Evolutionary conservation across 371 early-diverging fungal species (phyloP).

Genomic region (Rhizomucor miehei): DNA sequence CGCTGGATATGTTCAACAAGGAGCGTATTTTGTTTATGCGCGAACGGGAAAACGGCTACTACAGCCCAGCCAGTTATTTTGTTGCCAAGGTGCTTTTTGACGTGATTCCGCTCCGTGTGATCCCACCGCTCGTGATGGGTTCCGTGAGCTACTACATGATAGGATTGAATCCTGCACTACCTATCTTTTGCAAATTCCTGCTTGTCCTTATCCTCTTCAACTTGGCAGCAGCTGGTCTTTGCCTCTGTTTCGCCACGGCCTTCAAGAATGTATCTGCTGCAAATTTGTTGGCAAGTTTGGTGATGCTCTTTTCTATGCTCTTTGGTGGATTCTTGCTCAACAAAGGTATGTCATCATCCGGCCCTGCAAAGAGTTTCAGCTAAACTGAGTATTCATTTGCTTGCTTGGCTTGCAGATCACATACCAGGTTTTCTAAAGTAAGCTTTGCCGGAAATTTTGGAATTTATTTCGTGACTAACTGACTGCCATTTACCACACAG

Average conservation of each 20-base stretch:
- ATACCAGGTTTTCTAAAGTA: conserved; percentile 44
- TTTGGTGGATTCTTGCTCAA: conserved; percentile 89
- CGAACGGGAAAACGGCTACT: conserved; percentile 84
- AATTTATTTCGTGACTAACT: neutral
- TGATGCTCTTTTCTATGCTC: conserved; percentile 85
- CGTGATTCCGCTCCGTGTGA: conserved; percentile 72
- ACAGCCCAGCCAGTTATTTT: conserved; percentile 72
- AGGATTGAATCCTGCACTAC: conserved; percentile 57
- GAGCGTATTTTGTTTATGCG: conserved; percentile 75
- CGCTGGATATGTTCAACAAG: conserved; percentile 66
- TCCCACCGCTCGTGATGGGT: conserved; percentile 86
- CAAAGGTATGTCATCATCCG: conserved; percentile 46
- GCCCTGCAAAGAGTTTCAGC: neutral
- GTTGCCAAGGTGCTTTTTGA: conserved; percentile 79
- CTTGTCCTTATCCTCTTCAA: conserved; percentile 83
- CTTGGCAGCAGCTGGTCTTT: conserved; percentile 72
- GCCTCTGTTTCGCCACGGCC: conserved; percentile 75
- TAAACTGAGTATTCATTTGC: neutral
- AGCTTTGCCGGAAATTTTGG: neutral
- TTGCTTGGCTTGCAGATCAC: conserved; percentile 23
- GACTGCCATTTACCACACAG: conserved; percentile 12
- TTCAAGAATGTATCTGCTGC: conserved; percentile 74
- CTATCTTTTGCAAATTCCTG: conserved; percentile 74
- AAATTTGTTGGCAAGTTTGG: conserved; percentile 71
- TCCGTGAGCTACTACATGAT: conserved; percentile 84